Conservation (phyloP, 805 yeast genomes). For the Cyberlindnera samutprakarnensis region DNA sequence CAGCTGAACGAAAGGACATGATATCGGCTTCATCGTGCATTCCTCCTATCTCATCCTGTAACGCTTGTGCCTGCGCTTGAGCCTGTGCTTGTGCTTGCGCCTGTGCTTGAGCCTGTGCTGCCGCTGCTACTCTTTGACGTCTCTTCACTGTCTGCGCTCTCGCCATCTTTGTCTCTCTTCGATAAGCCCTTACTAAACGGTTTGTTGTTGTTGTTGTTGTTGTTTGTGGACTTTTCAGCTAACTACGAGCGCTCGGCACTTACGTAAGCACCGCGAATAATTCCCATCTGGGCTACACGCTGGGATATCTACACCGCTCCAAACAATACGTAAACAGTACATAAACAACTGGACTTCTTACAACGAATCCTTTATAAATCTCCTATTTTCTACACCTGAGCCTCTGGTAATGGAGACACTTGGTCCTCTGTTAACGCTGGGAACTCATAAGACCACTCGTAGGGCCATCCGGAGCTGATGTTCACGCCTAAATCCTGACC, state of each 20-base stretch:
- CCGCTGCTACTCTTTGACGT: slow-evolving; percentile 17
- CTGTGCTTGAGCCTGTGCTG: slow-evolving; percentile 6
- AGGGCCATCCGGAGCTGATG: not conserved
- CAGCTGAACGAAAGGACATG: slow-evolving; percentile 39
- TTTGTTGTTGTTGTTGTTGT: no score
- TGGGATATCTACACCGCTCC: not conserved
- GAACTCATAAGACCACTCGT: not conserved
- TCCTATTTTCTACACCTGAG: no score
- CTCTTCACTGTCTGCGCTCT: slow-evolving; percentile 20
- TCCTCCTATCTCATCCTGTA: slow-evolving; percentile 18
- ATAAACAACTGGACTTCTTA: no score
- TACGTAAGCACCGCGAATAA: no score
- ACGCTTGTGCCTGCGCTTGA: slow-evolving; percentile 7
- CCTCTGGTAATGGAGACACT: no score
- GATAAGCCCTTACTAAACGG: no score
- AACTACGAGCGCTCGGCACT: no score
- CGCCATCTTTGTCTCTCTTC: slow-evolving; percentile 12
- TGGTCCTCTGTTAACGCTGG: not conserved
- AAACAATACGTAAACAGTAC: no score
- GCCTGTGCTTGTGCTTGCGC: slow-evolving; percentile 3
- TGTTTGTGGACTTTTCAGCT: no score
- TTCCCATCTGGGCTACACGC: no score
- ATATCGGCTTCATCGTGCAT: slow-evolving; percentile 49
- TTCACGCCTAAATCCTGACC: slow-evolving; percentile 21
- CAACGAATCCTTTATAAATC: no score